These are phyloP conservation scores for Xanthoconium separans DNA, from an alignment of 1,284 basidiomycete species.

Conservation along the genomic window DNA sequence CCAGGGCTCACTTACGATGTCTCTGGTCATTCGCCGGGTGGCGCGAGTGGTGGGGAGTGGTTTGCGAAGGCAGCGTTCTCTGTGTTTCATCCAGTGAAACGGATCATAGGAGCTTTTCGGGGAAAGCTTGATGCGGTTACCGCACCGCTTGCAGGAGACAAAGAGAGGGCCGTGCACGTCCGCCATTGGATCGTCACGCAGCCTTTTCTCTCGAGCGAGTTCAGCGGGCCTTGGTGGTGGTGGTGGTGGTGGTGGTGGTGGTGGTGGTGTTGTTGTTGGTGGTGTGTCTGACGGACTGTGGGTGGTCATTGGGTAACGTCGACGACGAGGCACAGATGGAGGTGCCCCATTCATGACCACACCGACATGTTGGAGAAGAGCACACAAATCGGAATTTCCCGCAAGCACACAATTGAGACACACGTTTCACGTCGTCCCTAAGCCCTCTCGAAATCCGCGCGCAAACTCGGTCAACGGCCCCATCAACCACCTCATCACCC, in stretches of 20 bases:
- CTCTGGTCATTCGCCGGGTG: slow-evolving; percentile 18
- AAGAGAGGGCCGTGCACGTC: slow-evolving; percentile 49
- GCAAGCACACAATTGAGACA: slow-evolving; percentile 5
- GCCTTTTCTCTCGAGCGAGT: slow-evolving; percentile 44
- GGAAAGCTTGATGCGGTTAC: slow-evolving; percentile 61
- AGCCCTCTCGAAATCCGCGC: slow-evolving; percentile 61
- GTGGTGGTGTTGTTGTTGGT: too few relatives aligned
- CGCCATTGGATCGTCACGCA: slow-evolving; percentile 51
- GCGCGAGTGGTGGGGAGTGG: slow-evolving; percentile 20
- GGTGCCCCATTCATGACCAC: too few relatives aligned
- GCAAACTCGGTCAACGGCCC: slow-evolving; percentile 62
- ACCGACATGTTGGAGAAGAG: too few relatives aligned
- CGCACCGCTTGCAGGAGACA: slow-evolving; percentile 59
- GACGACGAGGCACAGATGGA: too few relatives aligned
- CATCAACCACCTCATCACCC: slow-evolving; percentile 55
- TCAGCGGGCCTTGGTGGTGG: slow-evolving; percentile 28
- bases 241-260: too few relatives aligned
- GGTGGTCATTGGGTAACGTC: too few relatives aligned
- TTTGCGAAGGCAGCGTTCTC: slow-evolving; percentile 51
- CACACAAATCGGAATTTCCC: slow-evolving; percentile 26
- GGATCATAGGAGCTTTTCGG: slow-evolving; percentile 63
- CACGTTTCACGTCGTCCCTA: slow-evolving; percentile 32
- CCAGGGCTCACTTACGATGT: slow-evolving; percentile 19
- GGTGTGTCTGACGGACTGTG: too few relatives aligned
- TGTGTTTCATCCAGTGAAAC: slow-evolving; percentile 67